A percentile compares a stretch with the other conserved stretches of the same genome.
phyloP scores from a whole-genome alignment of 768 basidiomycete species.

The Suillus clintonianus region DNA sequence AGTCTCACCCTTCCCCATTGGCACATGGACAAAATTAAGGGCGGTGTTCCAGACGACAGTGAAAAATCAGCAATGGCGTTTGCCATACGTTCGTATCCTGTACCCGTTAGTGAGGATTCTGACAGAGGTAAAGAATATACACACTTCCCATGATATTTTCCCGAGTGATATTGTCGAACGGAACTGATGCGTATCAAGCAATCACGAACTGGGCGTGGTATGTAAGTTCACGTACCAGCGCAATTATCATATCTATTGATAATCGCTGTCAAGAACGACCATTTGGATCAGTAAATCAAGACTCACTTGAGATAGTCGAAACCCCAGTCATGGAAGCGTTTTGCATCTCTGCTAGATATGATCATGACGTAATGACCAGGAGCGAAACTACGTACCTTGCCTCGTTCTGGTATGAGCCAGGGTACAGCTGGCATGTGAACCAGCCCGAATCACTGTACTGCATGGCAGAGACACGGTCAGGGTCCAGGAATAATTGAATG shows the following conservation, averaged over 20 bases:
- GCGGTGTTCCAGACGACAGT: constrained; percentile 48
- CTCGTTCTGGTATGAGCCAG: constrained; percentile 67
- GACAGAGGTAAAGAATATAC: constrained; percentile 17
- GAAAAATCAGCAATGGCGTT: constrained; percentile 55
- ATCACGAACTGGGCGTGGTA: not conserved
- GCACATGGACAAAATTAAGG: constrained; percentile 62
- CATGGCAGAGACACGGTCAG: not conserved
- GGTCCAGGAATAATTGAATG: not conserved
- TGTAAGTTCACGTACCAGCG: constrained; percentile 36
- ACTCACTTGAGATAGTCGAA: constrained; percentile 66
- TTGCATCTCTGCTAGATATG: constrained; percentile 45
- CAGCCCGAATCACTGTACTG: constrained; percentile 71
- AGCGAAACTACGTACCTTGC: constrained; percentile 39
- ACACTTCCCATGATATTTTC: constrained; percentile 58
- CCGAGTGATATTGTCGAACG: constrained; percentile 56
- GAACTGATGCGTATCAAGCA: constrained; percentile 37
- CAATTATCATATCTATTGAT: constrained; percentile 59
- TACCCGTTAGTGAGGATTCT: not conserved
- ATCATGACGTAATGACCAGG: not conserved
- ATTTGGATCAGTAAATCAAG: not conserved
- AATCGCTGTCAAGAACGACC: not conserved
- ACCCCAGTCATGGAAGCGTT: constrained; percentile 64
- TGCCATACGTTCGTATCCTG: constrained; percentile 64
- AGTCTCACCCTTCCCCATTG: constrained; percentile 64
- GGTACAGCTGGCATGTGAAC: constrained; percentile 66